These are phyloP conservation scores for Buxus sempervirens DNA, from an alignment of 164 flowering plant genomes.

Conservation along the genomic window DNA sequence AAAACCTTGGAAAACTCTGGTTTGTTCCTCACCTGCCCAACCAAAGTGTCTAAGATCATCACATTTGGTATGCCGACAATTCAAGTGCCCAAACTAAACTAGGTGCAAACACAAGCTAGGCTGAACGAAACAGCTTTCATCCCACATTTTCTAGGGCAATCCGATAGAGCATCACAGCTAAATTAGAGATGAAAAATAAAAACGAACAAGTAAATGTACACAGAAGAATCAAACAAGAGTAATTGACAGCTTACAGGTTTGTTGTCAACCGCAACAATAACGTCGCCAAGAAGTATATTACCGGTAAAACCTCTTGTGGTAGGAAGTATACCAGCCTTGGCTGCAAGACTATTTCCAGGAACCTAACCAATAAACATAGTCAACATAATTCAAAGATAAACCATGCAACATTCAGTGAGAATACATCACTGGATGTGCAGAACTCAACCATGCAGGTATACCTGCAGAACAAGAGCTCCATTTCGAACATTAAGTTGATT, in stretches of 20 bases:
- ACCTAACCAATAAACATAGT: slow-evolving; percentile 42
- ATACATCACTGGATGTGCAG: not conserved
- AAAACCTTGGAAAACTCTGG: slow-evolving; percentile 57
- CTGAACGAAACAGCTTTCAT: not conserved
- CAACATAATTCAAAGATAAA: slow-evolving; percentile 1
- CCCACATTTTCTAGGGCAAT: not conserved
- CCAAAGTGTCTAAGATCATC: not conserved
- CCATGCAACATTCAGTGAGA: not conserved
- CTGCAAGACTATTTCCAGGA: slow-evolving; percentile 70
- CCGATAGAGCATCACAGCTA: not conserved
- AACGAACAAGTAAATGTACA: not conserved
- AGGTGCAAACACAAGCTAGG: not conserved
- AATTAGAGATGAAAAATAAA: not conserved
- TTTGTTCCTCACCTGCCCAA: slow-evolving; percentile 72
- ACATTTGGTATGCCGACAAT: no score
- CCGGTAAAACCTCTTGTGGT: slow-evolving; percentile 92
- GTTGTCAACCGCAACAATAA: slow-evolving; percentile 69
- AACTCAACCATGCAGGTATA: slow-evolving; percentile 15
- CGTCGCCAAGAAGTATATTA: slow-evolving; percentile 79
- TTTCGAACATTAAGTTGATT: slow-evolving; percentile 90
- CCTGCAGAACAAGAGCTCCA: slow-evolving; percentile 88
- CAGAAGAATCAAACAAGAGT: not conserved
- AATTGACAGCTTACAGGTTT: slow-evolving; percentile 57
- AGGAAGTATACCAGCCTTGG: slow-evolving; percentile 76
- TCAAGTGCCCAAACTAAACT: not conserved